These are phyloP conservation scores for Penicillium herquei DNA, from an alignment of 495 filamentous ascomycete genomes.

Conservation along the genomic window DNA sequence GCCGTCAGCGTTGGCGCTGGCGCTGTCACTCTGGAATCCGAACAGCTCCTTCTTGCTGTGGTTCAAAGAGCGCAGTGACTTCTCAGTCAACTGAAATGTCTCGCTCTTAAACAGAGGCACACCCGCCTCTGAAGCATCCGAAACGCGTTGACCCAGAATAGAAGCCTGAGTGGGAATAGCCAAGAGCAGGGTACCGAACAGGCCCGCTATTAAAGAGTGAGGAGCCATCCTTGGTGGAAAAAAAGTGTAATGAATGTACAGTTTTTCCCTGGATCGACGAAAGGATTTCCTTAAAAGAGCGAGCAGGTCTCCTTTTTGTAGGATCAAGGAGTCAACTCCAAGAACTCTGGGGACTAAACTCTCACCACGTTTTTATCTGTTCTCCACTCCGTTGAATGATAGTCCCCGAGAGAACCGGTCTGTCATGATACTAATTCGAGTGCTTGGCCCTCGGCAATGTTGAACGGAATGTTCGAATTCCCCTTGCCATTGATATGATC, in stretches of 20 bases:
- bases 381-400: too few species aligned
- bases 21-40: conserved; percentile 10
- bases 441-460: too few species aligned
- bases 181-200: conserved; percentile 13
- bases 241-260: background rate
- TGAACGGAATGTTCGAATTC: background rate
- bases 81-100: conserved; percentile 41
- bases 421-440: background rate
- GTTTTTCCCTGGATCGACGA: conserved; percentile 6
- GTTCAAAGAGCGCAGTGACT: conserved; percentile 31
- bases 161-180: conserved; percentile 12
- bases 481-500: background rate
- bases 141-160: conserved; percentile 7
- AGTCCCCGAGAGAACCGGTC: background rate
- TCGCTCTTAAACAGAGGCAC: conserved; percentile 37
- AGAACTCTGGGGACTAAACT: too few species aligned
- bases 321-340: background rate
- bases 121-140: conserved; percentile 17
- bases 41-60: conserved; percentile 20
- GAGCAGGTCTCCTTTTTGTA: conserved; percentile 10
- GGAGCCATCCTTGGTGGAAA: conserved; percentile 13
- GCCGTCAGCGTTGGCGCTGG: too few species aligned
- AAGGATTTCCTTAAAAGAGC: conserved; percentile 1
- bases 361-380: too few species aligned
- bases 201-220: conserved; percentile 3